Percentiles rank a stretch among this genome's conserved stretches.
Evolutionary conservation across 257 asterid species (phyloP).

Genomic region (Solanum medicagineum): DNA sequence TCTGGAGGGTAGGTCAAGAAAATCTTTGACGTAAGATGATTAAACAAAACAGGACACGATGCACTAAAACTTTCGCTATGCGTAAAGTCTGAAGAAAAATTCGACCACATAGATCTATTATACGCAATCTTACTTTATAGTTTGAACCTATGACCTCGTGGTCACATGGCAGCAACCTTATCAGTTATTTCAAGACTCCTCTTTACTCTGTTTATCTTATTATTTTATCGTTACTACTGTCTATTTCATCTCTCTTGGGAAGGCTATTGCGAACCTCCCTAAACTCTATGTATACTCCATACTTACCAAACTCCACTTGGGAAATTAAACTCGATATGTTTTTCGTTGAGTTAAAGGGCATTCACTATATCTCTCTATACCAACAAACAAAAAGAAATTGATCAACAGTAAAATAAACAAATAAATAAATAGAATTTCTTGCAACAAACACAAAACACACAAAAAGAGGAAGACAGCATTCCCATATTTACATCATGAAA

Average conservation of each 20-base stretch:
- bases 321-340: not conserved
- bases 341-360: not conserved
- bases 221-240: not conserved
- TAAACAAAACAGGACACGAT: not conserved
- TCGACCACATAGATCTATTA: too few species aligned
- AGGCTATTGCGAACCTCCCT: too few species aligned
- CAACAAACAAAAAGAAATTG: not conserved
- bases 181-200: too few species aligned
- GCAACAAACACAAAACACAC: constrained; percentile 1
- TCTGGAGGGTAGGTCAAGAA: too few species aligned
- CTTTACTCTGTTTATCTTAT: not conserved
- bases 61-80: too few species aligned
- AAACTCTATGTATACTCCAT: not conserved
- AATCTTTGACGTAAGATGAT: not conserved
- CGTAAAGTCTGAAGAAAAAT: rapidly evolving
- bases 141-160: too few species aligned
- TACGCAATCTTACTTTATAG: too few species aligned
- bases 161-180: too few species aligned
- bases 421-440: not conserved
- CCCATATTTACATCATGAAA: constrained; percentile 45
- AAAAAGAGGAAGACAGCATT: constrained; percentile 7
- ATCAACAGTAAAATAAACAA: constrained; percentile 1
- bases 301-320: not conserved
- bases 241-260: not conserved
- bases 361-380: not conserved